Conservation (phyloP, 2,329 filamentous ascomycete genomes). For the Penicillium expansum region DNA sequence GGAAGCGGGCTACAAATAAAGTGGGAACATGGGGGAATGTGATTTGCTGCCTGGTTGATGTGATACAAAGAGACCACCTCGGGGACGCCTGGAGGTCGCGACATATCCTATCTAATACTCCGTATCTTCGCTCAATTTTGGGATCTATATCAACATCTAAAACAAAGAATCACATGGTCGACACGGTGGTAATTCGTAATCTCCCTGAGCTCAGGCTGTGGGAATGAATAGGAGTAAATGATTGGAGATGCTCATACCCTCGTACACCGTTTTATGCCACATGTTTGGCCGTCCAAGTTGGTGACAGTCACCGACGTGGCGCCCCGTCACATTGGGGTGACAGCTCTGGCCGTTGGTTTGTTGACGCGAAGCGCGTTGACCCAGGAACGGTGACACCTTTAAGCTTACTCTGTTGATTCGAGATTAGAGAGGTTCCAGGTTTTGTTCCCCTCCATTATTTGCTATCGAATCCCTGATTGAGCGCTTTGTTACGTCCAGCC, state of each 20-base stretch:
- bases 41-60: conserved; percentile 10
- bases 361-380: not conserved
- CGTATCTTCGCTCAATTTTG: conserved; percentile 1
- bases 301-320: not conserved
- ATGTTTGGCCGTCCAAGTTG: not conserved
- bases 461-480: not conserved
- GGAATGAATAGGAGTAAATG: not conserved
- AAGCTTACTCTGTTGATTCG: not conserved
- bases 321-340: not conserved
- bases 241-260: not conserved
- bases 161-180: not conserved
- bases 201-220: not conserved
- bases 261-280: not conserved
- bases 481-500: not conserved
- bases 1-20: conserved; percentile 13
- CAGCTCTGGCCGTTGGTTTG: not conserved
- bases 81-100: not conserved
- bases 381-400: not conserved
- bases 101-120: not conserved
- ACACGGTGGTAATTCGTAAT: not conserved
- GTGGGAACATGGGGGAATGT: conserved; percentile 16
- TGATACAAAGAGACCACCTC: conserved; percentile 12
- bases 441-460: not conserved
- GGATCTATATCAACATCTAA: conserved; percentile 1
- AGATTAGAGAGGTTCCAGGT: not conserved